Base-by-base conservation (phyloP, 352 stramenopile genomes). In the Globisporangium okanoganense region DNA sequence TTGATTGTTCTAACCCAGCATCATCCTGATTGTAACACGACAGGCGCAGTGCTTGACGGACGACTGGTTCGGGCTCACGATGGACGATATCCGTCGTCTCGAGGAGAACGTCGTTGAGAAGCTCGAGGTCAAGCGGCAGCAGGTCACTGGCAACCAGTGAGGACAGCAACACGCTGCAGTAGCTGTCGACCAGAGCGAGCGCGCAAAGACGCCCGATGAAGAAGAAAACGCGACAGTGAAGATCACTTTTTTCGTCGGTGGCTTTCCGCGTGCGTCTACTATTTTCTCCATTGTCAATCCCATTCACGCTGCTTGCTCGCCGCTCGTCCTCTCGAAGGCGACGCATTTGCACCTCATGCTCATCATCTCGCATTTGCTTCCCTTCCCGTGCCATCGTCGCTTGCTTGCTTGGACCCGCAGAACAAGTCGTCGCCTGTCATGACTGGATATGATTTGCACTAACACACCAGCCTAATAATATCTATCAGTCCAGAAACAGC, bases 71-170 rank as follows among this genome's bases (percentile, higher is more conserved):
- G 85, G 85, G 6, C 76, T 94, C 35, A 86, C 81, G 8, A 92
- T 94, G 78, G 81, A 88, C 12, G 85, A 92, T 59, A 94, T 94
- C 71, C 85, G 85, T n/a, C 70, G 71, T 64, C 66, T 94, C 49
- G 85, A 94, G 62, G 70, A 71, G 51, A 80, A 85, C 44, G 77
- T 92, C 29, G 79, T 89, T 51, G 74, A 71, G 41, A 94, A 92
- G 61, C 81, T 92, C 35, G 77, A 87, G 50, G 79, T 76, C 56
- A 91, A 94, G 71, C 82, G 85, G 13, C 62, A 76, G 29, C 61
- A 69, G 18, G 78, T 69, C 58, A 65, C 71, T 29, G 64, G 70
- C 62, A 77, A 77, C 48, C 75, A 84, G 44, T 65, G n/a, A 79
- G 43, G 48, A 24, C 24, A 9, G 1, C 25, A 29, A 24, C 25